phyloP scores from a whole-genome alignment of 1,284 basidiomycete genomes.

The Cryptococcus neoformans region DNA sequence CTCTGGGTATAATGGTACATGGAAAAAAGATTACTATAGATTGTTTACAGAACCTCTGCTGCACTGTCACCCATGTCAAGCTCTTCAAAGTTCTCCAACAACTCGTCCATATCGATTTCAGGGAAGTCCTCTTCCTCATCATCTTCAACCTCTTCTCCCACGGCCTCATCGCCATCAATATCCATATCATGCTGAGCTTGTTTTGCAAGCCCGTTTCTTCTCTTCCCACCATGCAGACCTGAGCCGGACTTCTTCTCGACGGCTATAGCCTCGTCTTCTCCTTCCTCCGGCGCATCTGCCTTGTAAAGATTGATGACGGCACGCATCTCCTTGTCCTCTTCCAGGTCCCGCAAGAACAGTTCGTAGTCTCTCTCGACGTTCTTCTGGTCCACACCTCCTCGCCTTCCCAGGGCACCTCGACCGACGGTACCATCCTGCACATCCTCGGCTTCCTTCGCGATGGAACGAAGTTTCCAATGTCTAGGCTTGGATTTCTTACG shows the following conservation, averaged over 20 bases:
- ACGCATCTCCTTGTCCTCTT: slow-evolving; percentile 94
- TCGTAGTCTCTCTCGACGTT: slow-evolving; percentile 98
- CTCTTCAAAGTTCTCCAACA: slow-evolving; percentile 85
- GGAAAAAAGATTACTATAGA: background rate
- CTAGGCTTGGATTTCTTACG: slow-evolving; percentile 85
- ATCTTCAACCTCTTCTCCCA: slow-evolving; percentile 36
- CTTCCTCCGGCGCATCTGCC: slow-evolving; percentile 19
- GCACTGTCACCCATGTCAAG: slow-evolving; percentile 36
- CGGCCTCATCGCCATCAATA: slow-evolving; percentile 54
- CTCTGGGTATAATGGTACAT: no score
- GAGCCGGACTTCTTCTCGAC: slow-evolving; percentile 54
- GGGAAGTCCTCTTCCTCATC: slow-evolving; percentile 79
- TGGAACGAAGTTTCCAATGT: slow-evolving; percentile 86
- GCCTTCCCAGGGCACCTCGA: slow-evolving; percentile 79
- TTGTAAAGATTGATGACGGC: slow-evolving; percentile 87
- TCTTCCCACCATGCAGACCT: slow-evolving; percentile 55
- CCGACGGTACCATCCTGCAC: slow-evolving; percentile 65
- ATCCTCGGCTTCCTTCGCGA: slow-evolving; percentile 85
- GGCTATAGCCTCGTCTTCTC: slow-evolving; percentile 43
- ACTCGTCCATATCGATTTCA: slow-evolving; percentile 78
- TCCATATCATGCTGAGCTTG: slow-evolving; percentile 61
- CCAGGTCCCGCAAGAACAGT: slow-evolving; percentile 88
- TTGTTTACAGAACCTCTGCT: no score
- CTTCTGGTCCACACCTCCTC: slow-evolving; percentile 86
- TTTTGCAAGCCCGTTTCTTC: slow-evolving; percentile 51